These are phyloP conservation scores for Alternaria sp. DNA, from an alignment of 2,329 filamentous ascomycete species.

Conservation along the genomic window DNA sequence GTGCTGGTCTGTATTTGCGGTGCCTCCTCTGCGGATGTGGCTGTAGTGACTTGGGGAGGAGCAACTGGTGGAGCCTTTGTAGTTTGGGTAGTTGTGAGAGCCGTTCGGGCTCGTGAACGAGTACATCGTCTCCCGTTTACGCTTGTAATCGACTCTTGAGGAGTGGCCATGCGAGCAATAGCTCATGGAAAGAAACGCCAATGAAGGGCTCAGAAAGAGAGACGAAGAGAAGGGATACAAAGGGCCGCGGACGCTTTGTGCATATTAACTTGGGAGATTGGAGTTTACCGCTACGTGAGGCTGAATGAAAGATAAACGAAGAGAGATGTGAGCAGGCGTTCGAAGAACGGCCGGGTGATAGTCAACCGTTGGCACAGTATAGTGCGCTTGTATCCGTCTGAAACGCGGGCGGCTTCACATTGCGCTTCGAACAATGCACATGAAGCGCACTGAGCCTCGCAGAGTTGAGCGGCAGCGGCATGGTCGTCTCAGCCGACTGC, in stretches of 20 bases:
- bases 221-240: conserved; percentile 41
- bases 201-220: conserved; percentile 41
- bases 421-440: conserved; percentile 49
- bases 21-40: conserved; percentile 32
- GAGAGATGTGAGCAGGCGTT: conserved; percentile 37
- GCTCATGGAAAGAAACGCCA: conserved; percentile 46
- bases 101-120: conserved; percentile 48
- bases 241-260: conserved; percentile 46
- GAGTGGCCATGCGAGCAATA: conserved; percentile 51
- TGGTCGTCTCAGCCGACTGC: conserved; percentile 44
- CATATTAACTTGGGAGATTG: conserved; percentile 49
- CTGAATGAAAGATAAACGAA: conserved; percentile 36
- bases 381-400: conserved; percentile 45
- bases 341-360: conserved; percentile 39
- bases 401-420: conserved; percentile 50
- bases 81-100: conserved; percentile 35
- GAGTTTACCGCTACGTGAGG: conserved; percentile 35
- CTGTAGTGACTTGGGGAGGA: conserved; percentile 32
- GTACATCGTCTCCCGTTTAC: conserved; percentile 53
- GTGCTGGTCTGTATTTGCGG: conserved; percentile 37
- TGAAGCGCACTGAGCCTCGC: conserved; percentile 51
- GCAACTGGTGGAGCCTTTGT: conserved; percentile 27
- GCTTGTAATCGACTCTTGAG: conserved; percentile 49
- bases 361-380: conserved; percentile 49
- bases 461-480: conserved; percentile 32